Evolutionary conservation across 164 flowering plant genomes (phyloP).

Genomic region (Liquidambar formosana): DNA sequence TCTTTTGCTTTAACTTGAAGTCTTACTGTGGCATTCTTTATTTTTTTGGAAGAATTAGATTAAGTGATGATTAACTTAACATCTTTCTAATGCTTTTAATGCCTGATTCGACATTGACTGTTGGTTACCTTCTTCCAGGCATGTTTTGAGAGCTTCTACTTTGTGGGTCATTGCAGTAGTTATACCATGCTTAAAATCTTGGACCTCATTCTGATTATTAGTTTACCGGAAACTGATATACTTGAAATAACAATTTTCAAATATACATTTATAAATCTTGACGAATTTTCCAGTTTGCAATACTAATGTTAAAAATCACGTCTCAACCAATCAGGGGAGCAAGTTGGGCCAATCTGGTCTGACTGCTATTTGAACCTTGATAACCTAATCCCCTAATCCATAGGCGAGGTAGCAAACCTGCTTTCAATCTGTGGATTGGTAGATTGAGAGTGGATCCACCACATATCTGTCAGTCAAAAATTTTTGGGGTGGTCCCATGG

Average conservation of each 20-base stretch:
- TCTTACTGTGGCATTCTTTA: background rate
- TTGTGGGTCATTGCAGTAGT: too few species aligned
- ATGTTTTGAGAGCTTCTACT: too few species aligned
- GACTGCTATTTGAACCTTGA: background rate
- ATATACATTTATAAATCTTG: background rate
- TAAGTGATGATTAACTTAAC: background rate
- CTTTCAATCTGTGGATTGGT: background rate
- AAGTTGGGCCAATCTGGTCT: background rate
- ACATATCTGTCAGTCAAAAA: background rate
- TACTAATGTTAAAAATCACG: background rate
- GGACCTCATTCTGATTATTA: too few species aligned
- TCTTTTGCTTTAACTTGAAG: background rate
- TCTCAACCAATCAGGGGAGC: background rate
- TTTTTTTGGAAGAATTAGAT: background rate
- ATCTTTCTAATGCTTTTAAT: background rate
- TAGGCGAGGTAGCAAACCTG: background rate
- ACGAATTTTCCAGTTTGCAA: background rate
- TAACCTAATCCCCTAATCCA: constrained; percentile 1
- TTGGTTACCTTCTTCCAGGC: too few species aligned
- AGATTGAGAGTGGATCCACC: background rate
- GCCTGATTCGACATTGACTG: too few species aligned
- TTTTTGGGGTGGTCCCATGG: background rate
- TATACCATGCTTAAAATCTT: too few species aligned
- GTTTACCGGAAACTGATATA: too few species aligned
- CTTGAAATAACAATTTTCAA: too few species aligned